Conservation (phyloP, 1,284 basidiomycete genomes). For the Naganishia sp. region DNA sequence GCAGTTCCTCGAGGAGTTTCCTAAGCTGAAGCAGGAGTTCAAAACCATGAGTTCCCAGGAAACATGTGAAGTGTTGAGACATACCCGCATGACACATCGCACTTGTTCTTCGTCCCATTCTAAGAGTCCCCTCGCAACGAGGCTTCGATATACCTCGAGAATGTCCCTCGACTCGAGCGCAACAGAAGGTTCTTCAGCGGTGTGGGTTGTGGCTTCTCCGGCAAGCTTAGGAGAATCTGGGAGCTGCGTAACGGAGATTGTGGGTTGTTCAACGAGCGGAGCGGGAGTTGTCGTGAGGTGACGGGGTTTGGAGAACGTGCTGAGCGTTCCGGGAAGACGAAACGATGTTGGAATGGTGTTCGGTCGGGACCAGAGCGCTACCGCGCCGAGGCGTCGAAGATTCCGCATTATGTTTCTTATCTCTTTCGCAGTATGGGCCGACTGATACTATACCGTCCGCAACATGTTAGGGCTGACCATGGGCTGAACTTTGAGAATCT, state of each 20-base stretch:
- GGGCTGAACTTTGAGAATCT: too few relatives aligned
- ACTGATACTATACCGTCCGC: too few relatives aligned
- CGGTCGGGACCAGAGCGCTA: neutral
- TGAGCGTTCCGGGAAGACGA: neutral
- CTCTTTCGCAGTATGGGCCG: too few relatives aligned
- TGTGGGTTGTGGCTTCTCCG: neutral
- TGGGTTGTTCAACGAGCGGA: neutral
- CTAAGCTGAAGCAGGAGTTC: constrained; percentile 41
- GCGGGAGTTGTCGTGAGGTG: neutral
- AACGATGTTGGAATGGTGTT: neutral
- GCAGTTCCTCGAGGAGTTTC: constrained; percentile 44
- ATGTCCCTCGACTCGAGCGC: constrained; percentile 53
- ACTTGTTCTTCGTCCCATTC: constrained; percentile 67
- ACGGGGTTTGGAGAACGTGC: neutral
- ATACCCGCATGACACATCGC: constrained; percentile 64
- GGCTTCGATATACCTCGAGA: constrained; percentile 57
- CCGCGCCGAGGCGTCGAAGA: neutral
- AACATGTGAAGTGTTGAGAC: constrained; percentile 32
- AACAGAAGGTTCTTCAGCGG: too few relatives aligned
- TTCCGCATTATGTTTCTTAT: neutral
- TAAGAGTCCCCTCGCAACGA: constrained; percentile 60
- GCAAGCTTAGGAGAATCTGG: neutral
- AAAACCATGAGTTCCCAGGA: neutral
- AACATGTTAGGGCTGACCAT: too few relatives aligned
- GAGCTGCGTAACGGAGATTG: neutral